phyloP scores from a whole-genome alignment of 495 filamentous ascomycete genomes.

The Lepidopterella palustris region DNA sequence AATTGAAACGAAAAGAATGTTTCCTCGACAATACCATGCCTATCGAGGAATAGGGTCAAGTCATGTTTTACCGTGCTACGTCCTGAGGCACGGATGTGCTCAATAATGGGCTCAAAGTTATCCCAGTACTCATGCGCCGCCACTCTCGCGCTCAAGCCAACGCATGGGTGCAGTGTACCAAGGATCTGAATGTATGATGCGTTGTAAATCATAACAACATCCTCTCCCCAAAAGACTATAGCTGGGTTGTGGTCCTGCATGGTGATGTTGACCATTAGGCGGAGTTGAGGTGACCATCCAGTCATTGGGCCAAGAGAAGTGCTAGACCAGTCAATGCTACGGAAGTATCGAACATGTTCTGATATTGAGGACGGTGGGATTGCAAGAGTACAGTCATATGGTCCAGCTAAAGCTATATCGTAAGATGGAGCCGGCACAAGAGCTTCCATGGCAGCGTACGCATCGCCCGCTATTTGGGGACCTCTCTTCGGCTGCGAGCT shows the following conservation, averaged over 20 bases:
- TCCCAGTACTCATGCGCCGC: not conserved
- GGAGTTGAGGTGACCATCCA: slow-evolving; percentile 18
- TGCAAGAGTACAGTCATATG: not conserved
- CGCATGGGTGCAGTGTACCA: slow-evolving; percentile 11
- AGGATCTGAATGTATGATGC: slow-evolving; percentile 18
- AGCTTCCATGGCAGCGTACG: not conserved
- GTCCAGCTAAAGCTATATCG: not conserved
- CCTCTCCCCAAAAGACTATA: slow-evolving; percentile 23
- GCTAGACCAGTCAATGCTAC: slow-evolving; percentile 14
- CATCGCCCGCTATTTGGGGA: not conserved
- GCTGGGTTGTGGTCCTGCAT: slow-evolving; percentile 19
- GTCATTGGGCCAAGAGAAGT: slow-evolving; percentile 22
- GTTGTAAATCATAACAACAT: slow-evolving; percentile 24
- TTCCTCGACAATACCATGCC: slow-evolving; percentile 22
- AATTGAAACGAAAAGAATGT: slow-evolving; percentile 26
- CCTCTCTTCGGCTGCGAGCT: not conserved
- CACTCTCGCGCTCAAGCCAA: slow-evolving; percentile 20
- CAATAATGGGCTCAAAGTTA: not conserved
- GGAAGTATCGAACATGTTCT: not conserved
- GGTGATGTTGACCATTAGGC: slow-evolving; percentile 14
- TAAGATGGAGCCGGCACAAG: not conserved
- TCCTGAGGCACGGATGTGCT: slow-evolving; percentile 4
- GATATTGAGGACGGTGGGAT: too few species aligned
- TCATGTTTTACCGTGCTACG: slow-evolving; percentile 12
- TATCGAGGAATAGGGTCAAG: slow-evolving; percentile 19